Evolutionary conservation across 2,329 filamentous ascomycete genomes (phyloP).

Genomic region (Coniosporium tulheliwenetii): DNA sequence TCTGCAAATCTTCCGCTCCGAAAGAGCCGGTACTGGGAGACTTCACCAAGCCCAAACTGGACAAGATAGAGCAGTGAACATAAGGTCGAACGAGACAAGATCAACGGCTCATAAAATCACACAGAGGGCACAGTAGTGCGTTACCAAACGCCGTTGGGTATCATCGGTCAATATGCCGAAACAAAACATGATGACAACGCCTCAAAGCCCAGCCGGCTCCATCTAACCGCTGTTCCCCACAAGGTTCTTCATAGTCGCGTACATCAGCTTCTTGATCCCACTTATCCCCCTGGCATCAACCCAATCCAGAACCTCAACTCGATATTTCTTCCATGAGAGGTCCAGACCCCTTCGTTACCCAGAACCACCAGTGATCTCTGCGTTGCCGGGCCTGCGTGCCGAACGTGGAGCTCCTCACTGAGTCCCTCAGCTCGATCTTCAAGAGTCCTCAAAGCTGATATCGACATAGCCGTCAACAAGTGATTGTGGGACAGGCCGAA

Average conservation of each 20-base stretch:
- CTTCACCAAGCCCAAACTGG: no score
- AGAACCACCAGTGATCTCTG: conserved; percentile 49
- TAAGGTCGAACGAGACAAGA: no score
- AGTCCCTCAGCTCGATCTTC: conserved; percentile 27
- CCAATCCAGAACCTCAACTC: conserved; percentile 53
- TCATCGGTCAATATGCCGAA: no score
- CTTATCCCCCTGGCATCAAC: conserved; percentile 47
- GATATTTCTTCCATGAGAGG: conserved; percentile 59
- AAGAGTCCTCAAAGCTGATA: conserved; percentile 29
- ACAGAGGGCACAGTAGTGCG: no score
- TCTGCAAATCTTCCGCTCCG: no score
- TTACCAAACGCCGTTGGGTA: no score
- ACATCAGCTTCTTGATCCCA: conserved; percentile 58
- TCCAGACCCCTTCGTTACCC: conserved; percentile 48
- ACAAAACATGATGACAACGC: no score
- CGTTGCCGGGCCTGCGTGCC: conserved; percentile 43
- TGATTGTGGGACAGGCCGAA: conserved; percentile 34
- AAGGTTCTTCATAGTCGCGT: conserved; percentile 65
- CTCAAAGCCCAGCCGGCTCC: no score
- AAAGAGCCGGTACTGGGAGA: no score
- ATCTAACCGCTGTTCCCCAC: conserved; percentile 16
- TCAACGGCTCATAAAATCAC: no score
- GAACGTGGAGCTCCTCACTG: conserved; percentile 9
- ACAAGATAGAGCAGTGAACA: no score
- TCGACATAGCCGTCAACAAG: conserved; percentile 28